These are phyloP conservation scores for Rhizopus arrhizus DNA, from an alignment of 371 early-diverging fungal genomes.

Conservation along the genomic window DNA sequence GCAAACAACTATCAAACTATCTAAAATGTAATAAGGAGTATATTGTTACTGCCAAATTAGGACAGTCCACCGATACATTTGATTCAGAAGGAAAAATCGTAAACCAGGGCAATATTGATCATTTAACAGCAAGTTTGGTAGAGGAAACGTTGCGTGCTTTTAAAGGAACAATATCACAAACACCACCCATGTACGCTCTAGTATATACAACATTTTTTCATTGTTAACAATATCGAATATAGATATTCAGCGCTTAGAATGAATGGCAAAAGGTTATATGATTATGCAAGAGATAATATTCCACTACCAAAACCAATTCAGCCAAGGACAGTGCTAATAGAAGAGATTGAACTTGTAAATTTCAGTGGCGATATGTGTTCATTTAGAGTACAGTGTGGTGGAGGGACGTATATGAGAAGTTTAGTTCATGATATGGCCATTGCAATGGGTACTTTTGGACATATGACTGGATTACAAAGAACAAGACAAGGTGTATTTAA, in stretches of 20 bases:
- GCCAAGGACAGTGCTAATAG: constrained; percentile 34
- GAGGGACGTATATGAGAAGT: constrained; percentile 58
- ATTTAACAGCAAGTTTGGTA: constrained; percentile 29
- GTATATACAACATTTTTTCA: background rate
- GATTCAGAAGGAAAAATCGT: constrained; percentile 45
- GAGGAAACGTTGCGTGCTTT: constrained; percentile 33
- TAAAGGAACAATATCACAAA: constrained; percentile 44
- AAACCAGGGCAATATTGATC: constrained; percentile 28
- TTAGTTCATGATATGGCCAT: constrained; percentile 50
- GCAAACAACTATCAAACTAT: constrained; percentile 42
- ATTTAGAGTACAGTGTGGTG: constrained; percentile 42
- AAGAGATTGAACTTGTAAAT: constrained; percentile 28
- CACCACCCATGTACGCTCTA: constrained; percentile 50
- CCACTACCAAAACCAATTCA: constrained; percentile 39
- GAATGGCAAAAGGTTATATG: constrained; percentile 53
- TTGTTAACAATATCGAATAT: background rate
- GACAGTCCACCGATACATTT: constrained; percentile 52
- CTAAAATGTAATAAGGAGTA: constrained; percentile 49
- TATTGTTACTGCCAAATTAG: constrained; percentile 44
- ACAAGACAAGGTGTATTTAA: constrained; percentile 43
- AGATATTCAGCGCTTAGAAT: constrained; percentile 55
- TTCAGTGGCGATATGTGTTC: constrained; percentile 18
- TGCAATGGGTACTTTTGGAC: constrained; percentile 40
- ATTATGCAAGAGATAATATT: constrained; percentile 48
- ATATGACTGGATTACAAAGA: constrained; percentile 50